A percentile compares a stretch with the other conserved stretches of the same genome.
Conservation (phyloP, 495 filamentous ascomycete genomes). For the Lophium mytilinum region DNA sequence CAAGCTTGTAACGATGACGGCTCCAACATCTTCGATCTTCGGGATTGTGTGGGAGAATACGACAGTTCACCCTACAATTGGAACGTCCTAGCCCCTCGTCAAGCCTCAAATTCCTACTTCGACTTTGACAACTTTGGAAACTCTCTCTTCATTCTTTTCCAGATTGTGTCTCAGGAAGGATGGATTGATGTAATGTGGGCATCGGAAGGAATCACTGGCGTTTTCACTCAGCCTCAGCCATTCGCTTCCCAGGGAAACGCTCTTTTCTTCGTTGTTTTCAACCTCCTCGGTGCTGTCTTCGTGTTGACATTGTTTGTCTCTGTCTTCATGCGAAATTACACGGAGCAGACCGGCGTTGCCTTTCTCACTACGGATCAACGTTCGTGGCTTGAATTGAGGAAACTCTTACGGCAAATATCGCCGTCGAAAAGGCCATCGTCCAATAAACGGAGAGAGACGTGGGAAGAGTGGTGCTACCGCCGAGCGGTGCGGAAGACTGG, state of each 20-base stretch:
- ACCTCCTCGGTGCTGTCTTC: constrained; percentile 93
- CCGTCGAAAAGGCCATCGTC: constrained; percentile 82
- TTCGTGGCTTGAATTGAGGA: constrained; percentile 92
- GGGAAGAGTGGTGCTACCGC: constrained; percentile 91
- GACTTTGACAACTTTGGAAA: constrained; percentile 91
- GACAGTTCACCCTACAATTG: constrained; percentile 68
- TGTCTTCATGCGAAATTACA: constrained; percentile 99
- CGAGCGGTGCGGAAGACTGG: constrained; percentile 91
- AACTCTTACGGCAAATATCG: constrained; percentile 85
- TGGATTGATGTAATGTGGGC: constrained; percentile 88
- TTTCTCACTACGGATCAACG: constrained; percentile 94
- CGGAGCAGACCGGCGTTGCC: constrained; percentile 95
- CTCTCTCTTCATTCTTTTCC: constrained; percentile 92
- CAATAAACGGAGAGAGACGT: constrained; percentile 59
- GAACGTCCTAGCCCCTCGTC: constrained; percentile 73
- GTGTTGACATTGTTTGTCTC: constrained; percentile 97
- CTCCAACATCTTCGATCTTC: constrained; percentile 46
- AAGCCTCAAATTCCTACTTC: constrained; percentile 72
- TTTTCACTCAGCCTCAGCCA: constrained; percentile 57
- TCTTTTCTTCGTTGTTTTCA: constrained; percentile 92
- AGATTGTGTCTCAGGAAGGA: constrained; percentile 97
- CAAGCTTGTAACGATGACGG: constrained; percentile 67
- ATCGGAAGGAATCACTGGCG: constrained; percentile 73
- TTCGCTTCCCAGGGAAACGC: constrained; percentile 74
- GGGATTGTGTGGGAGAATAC: constrained; percentile 77